These are phyloP conservation scores for Penicillium sp. DNA, from an alignment of 2,329 filamentous ascomycete genomes.

Conservation along the genomic window DNA sequence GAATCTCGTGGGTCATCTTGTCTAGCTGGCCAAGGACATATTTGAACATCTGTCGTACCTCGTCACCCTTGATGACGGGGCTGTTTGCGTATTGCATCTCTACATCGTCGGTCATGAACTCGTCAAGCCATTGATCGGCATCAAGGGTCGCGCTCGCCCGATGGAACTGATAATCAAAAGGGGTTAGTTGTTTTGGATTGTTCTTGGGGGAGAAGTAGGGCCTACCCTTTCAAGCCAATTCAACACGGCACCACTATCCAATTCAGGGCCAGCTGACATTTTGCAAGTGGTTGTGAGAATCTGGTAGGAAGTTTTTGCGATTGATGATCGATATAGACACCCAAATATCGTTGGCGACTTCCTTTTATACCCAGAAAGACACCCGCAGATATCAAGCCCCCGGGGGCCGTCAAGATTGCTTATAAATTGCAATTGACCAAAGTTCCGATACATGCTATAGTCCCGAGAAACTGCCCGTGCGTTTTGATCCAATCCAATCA, in stretches of 20 bases:
- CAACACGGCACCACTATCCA: not conserved
- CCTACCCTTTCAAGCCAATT: constrained; percentile 2
- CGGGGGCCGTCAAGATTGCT: not conserved
- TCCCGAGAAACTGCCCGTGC: not conserved
- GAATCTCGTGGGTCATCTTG: constrained; percentile 7
- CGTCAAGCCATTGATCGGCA: constrained; percentile 5
- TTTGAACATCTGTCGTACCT: constrained; percentile 11
- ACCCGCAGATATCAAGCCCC: no score
- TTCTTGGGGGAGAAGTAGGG: not conserved
- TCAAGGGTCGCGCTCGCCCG: constrained; percentile 3
- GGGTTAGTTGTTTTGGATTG: not conserved
- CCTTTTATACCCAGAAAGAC: not conserved
- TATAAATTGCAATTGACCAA: not conserved
- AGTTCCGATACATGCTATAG: not conserved
- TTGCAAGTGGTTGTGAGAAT: not conserved
- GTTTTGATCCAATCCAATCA: not conserved
- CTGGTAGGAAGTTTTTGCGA: no score
- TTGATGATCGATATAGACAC: no score
- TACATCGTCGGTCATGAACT: constrained; percentile 11
- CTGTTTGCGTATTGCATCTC: constrained; percentile 12
- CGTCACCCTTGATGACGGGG: constrained; percentile 4
- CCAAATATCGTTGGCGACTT: not conserved
- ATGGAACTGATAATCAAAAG: not conserved
- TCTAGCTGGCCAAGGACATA: constrained; percentile 4
- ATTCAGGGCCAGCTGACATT: not conserved